Conservation (phyloP, 2,329 filamentous ascomycete genomes). For the Colletotrichum truncatum region DNA sequence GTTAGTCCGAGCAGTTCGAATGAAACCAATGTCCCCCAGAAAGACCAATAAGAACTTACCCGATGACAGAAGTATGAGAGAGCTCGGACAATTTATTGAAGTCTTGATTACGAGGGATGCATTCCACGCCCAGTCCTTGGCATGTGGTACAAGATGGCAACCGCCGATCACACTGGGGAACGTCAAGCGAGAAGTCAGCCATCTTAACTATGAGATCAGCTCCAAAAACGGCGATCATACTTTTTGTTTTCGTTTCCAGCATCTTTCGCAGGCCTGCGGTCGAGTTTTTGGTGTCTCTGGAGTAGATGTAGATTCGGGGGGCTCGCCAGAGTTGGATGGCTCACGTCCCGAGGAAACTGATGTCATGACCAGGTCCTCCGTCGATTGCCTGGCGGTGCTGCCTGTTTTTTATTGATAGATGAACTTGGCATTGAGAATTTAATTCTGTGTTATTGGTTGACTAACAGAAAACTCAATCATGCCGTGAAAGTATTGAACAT, state of each 20-base stretch:
- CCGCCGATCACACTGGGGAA: constrained; percentile 10
- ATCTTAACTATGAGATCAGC: not conserved
- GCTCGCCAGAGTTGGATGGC: not conserved
- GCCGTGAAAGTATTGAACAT: too few species aligned
- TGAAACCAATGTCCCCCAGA: not conserved
- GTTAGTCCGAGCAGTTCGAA: not conserved
- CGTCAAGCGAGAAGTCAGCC: not conserved
- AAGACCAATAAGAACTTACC: not conserved
- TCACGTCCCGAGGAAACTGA: not conserved
- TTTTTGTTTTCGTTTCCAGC: constrained; percentile 26
- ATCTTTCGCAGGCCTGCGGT: constrained; percentile 18
- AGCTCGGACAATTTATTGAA: constrained; percentile 7
- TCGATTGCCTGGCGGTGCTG: not conserved
- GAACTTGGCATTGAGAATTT: too few species aligned
- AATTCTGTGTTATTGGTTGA: too few species aligned
- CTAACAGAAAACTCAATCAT: too few species aligned
- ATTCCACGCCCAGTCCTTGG: not conserved
- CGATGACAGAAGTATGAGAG: constrained; percentile 12
- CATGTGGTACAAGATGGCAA: constrained; percentile 16
- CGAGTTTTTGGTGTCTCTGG: not conserved
- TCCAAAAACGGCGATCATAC: not conserved
- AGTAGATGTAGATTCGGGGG: not conserved
- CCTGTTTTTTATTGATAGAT: not conserved
- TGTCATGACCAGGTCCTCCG: not conserved
- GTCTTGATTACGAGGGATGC: constrained; percentile 13